Conservation (phyloP, 2,329 filamentous ascomycete species). For the Fusarium fujikuroi region DNA sequence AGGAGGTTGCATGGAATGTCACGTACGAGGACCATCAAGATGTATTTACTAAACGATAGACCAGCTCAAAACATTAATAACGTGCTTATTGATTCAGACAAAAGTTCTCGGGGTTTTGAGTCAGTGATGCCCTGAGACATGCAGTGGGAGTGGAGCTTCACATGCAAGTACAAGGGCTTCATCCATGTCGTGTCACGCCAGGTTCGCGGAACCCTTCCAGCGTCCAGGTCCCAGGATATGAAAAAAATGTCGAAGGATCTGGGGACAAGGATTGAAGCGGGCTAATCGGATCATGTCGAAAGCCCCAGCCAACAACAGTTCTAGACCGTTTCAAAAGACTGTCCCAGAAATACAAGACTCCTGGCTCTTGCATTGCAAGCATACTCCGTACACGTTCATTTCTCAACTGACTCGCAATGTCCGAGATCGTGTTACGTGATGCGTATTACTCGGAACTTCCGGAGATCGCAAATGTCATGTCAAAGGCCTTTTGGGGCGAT, state of each 20-base stretch:
- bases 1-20: constrained; percentile 31
- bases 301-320: background rate
- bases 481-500: constrained; percentile 50
- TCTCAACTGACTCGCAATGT: constrained; percentile 9
- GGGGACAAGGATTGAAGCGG: background rate
- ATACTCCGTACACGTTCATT: background rate
- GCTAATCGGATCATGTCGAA: constrained; percentile 11
- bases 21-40: constrained; percentile 20
- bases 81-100: background rate
- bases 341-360: constrained; percentile 6
- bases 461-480: constrained; percentile 44
- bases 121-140: background rate
- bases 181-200: background rate
- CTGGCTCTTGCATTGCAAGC: background rate
- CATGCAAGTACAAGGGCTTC: background rate
- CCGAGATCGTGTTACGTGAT: constrained; percentile 25
- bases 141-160: background rate
- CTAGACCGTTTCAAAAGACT: background rate
- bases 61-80: background rate
- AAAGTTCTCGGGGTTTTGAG: background rate
- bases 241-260: background rate
- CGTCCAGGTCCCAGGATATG: background rate
- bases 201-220: constrained; percentile 1
- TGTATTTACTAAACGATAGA: background rate
- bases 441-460: constrained; percentile 41